Base-by-base conservation (phyloP, 805 yeast species). In the Saccharomycopsis microspora region DNA sequence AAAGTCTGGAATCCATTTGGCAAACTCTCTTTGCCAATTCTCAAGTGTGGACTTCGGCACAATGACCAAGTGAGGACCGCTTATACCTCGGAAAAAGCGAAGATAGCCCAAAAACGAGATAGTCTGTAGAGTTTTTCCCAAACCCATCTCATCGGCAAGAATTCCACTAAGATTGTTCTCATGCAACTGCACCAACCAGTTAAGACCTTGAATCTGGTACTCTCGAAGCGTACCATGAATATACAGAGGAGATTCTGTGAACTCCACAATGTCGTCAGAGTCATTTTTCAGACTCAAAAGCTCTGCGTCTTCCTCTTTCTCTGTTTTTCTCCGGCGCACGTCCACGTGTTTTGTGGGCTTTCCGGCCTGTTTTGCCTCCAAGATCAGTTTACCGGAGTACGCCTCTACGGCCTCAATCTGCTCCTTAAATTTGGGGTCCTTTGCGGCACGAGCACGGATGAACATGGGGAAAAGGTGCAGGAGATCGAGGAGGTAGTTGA, bases 391-490 rank as follows among this genome's bases (percentile, higher is more conserved):
- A 30, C 69, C 68, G 30, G 64, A 60, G 50, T 74, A 70, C 32
- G 65, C 64, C 55, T 82, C 87, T 28, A 80, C 67, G 43, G 70
- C 72, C 55, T 76, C 71, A 48, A 84, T 66, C 34, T 80, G 55
- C 52, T 74, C 74, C 61, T 77, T 79, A 58, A 89, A 77, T 37
- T 73, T 71, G 34, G 82, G 79, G 60, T 88, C 96, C 59, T 81
- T 82, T 43, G 86, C 74, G 10, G 95, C 87, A 52, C 82, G 78
- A 41, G 85, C 72, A 54, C 87, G 83, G 53, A 89, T 84, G 63
- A 89, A 89, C 60, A 85, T 87, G 39, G 93, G 80, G 62, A 89
- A 89, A 49, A 90, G 69, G 52, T 84, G 94, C 0, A 96, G 87
- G 38, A 89, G 68, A 3, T 87, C 84, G 45, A 90, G 68, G 42